These are phyloP conservation scores for Solanum pinnatisectum DNA, from an alignment of 257 asterid species.

Conservation along the genomic window DNA sequence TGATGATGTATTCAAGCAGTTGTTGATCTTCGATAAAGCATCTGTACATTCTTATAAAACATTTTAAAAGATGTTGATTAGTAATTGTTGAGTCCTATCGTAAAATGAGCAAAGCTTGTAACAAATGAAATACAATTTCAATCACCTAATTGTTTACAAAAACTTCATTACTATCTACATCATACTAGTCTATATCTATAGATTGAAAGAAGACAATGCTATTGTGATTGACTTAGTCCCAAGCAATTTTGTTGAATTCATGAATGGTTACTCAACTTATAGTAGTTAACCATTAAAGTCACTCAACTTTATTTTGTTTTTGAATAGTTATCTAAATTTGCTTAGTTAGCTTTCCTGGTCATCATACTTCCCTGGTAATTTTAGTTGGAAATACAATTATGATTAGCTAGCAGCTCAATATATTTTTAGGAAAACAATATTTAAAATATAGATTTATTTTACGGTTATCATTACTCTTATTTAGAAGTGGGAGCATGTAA, in stretches of 20 bases:
- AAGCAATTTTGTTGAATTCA: background rate
- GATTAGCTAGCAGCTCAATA: background rate
- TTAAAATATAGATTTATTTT: no score
- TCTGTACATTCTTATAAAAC: background rate
- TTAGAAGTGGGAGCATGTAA: no score
- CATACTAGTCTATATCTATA: background rate
- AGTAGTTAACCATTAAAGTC: background rate
- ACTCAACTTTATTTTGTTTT: no score
- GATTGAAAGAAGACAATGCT: background rate
- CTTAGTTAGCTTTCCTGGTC: background rate
- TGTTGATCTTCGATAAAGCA: background rate
- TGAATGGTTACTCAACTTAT: background rate
- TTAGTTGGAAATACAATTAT: background rate
- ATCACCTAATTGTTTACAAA: background rate
- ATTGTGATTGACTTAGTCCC: background rate
- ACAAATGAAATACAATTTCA: background rate
- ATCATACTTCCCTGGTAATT: background rate
- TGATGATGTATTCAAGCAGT: background rate
- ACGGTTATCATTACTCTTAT: no score
- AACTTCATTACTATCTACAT: background rate
- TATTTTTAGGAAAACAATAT: background rate
- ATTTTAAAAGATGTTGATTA: background rate
- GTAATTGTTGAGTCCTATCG: background rate
- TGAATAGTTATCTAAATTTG: no score
- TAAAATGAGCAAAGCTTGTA: background rate